A percentile compares a stretch with the other conserved stretches of the same genome.
phyloP scores from a whole-genome alignment of 2,329 filamentous ascomycete genomes.

The Claviceps pusilla region DNA sequence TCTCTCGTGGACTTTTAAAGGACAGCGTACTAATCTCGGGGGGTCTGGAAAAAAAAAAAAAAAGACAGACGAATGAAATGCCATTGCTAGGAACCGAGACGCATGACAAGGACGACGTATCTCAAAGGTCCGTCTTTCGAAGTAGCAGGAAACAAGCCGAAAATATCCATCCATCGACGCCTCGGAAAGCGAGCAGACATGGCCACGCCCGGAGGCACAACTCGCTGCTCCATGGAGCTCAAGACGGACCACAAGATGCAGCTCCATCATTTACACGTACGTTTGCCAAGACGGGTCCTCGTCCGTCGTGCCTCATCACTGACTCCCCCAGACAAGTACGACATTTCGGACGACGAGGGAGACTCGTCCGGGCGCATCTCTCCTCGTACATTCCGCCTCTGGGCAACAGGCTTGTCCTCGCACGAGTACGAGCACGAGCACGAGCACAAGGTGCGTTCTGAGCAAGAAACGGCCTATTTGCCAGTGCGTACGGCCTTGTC shows the following conservation, averaged over 20 bases:
- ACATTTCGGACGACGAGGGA: conserved; percentile 27
- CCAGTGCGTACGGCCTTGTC: too few species aligned
- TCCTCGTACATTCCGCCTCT: conserved; percentile 25
- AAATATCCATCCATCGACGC: neutral
- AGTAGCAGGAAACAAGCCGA: neutral
- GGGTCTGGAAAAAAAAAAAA: too few species aligned
- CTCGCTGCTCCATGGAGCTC: neutral
- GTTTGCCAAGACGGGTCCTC: neutral
- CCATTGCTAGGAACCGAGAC: neutral
- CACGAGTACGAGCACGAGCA: neutral
- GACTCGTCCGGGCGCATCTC: conserved; percentile 23
- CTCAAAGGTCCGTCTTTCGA: neutral
- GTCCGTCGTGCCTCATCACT: neutral
- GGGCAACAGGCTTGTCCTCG: conserved; percentile 17
- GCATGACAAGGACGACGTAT: neutral
- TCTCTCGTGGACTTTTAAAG: too few species aligned
- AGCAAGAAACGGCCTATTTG: too few species aligned
- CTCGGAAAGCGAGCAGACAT: neutral
- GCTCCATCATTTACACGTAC: neutral
- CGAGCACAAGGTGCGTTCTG: neutral
- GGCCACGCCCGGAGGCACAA: neutral
- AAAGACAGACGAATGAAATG: neutral
- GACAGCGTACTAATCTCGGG: too few species aligned
- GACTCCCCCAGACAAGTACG: conserved; percentile 7
- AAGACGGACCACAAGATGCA: neutral